Evolutionary conservation across 805 yeast genomes (phyloP).

Genomic region (Candida mattraensis): DNA sequence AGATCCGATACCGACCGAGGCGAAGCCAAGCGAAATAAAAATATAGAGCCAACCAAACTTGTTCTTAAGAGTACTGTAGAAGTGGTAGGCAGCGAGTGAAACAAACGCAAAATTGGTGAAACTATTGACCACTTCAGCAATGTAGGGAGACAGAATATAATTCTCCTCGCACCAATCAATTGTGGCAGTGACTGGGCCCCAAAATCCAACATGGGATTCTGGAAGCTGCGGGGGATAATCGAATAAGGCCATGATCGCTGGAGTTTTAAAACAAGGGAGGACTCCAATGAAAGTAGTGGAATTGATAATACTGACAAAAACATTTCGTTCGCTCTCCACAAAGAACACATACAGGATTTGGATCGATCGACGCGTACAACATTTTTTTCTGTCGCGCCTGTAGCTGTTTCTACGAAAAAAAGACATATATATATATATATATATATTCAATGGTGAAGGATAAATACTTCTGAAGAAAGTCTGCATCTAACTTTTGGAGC

Average conservation of each 20-base stretch:
- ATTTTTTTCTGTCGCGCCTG: not conserved
- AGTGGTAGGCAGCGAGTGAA: conserved; percentile 31
- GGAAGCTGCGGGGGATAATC: conserved; percentile 20
- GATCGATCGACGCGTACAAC: conserved; percentile 9
- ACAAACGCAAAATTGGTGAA: conserved; percentile 58
- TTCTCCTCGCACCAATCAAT: conserved; percentile 99
- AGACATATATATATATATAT: too few relatives aligned
- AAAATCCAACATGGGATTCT: conserved; percentile 32
- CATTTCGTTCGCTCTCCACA: not conserved
- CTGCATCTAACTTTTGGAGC: too few relatives aligned
- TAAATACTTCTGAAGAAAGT: not conserved
- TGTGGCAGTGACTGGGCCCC: conserved; percentile 90
- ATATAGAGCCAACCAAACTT: conserved; percentile 69
- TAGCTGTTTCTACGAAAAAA: too few relatives aligned
- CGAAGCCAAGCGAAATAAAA: conserved; percentile 74
- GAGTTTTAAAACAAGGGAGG: not conserved
- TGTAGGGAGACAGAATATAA: conserved; percentile 78
- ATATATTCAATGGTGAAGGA: too few relatives aligned
- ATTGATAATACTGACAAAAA: not conserved
- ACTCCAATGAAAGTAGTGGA: not conserved
- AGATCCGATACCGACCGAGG: conserved; percentile 87
- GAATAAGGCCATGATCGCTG: conserved; percentile 11
- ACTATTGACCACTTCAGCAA: conserved; percentile 91
- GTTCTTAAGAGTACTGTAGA: conserved; percentile 59
- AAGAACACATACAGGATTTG: not conserved